A percentile compares a stretch with the other conserved stretches of the same genome.
These are phyloP conservation scores for Bretziella fagacearum DNA, from an alignment of 2,329 filamentous ascomycete genomes.

Conservation along the genomic window DNA sequence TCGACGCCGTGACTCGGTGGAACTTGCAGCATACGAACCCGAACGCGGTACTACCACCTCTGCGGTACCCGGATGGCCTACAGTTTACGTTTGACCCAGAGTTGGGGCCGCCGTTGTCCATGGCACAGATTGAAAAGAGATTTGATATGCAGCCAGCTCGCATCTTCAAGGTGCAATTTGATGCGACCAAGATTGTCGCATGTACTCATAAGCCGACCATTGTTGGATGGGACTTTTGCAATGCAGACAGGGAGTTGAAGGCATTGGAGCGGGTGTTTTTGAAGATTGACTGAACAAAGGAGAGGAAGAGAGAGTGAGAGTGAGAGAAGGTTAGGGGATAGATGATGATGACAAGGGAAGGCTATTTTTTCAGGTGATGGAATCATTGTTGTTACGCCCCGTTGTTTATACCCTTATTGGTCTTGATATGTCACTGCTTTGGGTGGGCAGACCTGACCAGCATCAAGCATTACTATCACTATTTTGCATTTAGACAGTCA, in stretches of 20 bases:
- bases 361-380: too few species aligned
- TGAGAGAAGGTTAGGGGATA: too few species aligned
- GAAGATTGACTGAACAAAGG: constrained; percentile 33
- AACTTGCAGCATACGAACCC: not conserved
- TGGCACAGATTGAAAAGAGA: constrained; percentile 4
- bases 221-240: constrained; percentile 96
- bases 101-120: constrained; percentile 7
- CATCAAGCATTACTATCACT: too few species aligned
- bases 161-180: constrained; percentile 95
- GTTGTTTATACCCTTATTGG: not conserved
- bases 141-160: constrained; percentile 36
- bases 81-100: constrained; percentile 5
- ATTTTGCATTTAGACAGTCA: too few species aligned
- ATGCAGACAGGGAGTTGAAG: constrained; percentile 63
- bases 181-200: constrained; percentile 81
- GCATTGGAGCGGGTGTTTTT: constrained; percentile 65
- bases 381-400: not conserved
- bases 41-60: not conserved
- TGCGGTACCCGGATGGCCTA: not conserved
- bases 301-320: too few species aligned
- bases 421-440: too few species aligned
- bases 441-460: too few species aligned
- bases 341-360: too few species aligned
- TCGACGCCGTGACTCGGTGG: not conserved
- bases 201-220: constrained; percentile 84